phyloP scores from a whole-genome alignment of 2,329 filamentous ascomycete species.

The Penicillium olsonii region DNA sequence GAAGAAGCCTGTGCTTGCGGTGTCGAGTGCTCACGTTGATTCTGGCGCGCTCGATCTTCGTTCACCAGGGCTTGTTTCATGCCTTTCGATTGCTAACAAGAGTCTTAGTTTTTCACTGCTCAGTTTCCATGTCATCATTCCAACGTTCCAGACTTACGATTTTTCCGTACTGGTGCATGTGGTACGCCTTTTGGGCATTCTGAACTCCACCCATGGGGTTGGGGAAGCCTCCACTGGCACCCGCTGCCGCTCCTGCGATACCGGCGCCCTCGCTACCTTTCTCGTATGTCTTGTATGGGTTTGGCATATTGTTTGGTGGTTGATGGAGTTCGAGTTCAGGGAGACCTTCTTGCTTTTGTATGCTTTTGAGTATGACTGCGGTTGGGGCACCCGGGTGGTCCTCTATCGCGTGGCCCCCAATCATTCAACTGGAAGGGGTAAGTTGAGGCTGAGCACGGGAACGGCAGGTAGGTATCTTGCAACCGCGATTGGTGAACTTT shows the following conservation, averaged over 20 bases:
- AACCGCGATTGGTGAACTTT: neutral
- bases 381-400: neutral
- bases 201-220: neutral
- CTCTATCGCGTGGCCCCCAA: neutral
- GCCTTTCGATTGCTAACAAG: neutral
- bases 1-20: neutral
- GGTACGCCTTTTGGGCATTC: neutral
- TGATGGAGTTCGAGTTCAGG: neutral
- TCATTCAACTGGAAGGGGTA: neutral
- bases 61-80: neutral
- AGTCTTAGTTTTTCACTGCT: too few relatives aligned
- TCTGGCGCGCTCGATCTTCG: neutral
- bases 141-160: neutral
- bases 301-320: neutral
- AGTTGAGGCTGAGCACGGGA: neutral
- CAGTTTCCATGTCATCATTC: too few relatives aligned
- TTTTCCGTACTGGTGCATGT: neutral
- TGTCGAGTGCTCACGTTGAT: neutral
- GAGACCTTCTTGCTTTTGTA: neutral
- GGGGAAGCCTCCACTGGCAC: neutral
- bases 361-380: neutral
- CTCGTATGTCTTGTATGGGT: neutral
- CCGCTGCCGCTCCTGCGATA: neutral
- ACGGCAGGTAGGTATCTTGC: neutral
- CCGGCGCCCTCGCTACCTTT: neutral